Evolutionary conservation across 2,329 filamentous ascomycete species (phyloP), one percentile per base, ranked within the genome.

Genomic region (Cyphellophora attinorum): DNA sequence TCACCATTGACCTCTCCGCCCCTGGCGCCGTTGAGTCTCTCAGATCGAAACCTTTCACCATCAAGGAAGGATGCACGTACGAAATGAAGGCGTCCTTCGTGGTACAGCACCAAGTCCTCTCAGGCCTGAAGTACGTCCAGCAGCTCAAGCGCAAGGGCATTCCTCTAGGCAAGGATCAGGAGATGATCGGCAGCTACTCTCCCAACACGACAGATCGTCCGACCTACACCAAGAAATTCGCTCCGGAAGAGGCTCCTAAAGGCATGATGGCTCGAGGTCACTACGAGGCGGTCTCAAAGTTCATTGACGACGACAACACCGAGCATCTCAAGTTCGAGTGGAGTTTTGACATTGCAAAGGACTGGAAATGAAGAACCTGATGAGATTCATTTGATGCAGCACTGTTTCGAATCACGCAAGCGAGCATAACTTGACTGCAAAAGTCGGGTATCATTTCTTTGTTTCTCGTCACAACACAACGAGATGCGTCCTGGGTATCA

Each of bases 141-240:
- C 74, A 86, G 27, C 83, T 95, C 44, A 93, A 91, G 73, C 74
- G 88, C 51, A 86, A 86, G 70, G 83, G 84, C 35, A 72, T 96
- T 57, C 76, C 76, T 40, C 76, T 89, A 42, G 84, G 81, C 68
- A 98, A 95, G 75, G 82, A 91, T 54, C 83, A 93, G 51, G 89
- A 96, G 68, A 98, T 98, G 91, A 82, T 98, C 73, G 86, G 91
- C 62, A 93, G 85, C 52, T 98, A 89, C 56, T 82, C 85, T 36
- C 91, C 91, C 47, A 95, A 81, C 68, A 96, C 89, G 12, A 81
- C 85, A 44, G 82, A 85, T 62, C 85, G 84, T 62, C 77, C 81
- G 6, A 61, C 80, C 44, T 93, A 96, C 62, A 77, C 78, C 60
- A 96, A 96, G 74, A 82, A 81, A 57, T 96, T 51, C 30, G 27